phyloP scores from a whole-genome alignment of 2,329 filamentous ascomycete species.

The Beauveria rudraprayagi region DNA sequence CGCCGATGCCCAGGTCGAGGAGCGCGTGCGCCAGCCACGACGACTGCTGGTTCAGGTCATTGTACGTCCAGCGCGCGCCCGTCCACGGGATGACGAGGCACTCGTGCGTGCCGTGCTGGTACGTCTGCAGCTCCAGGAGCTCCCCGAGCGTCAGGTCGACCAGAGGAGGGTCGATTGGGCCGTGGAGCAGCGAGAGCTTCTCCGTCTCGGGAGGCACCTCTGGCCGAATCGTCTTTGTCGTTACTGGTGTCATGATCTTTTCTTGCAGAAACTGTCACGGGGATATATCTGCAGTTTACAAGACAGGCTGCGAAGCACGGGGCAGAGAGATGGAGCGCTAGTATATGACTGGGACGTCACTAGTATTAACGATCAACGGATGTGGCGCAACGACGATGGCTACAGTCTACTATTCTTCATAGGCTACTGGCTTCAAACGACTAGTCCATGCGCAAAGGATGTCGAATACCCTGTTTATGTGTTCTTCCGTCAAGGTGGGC shows the following conservation, averaged over 20 bases:
- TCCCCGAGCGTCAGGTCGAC: conserved; percentile 65
- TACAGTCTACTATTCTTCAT: too few relatives aligned
- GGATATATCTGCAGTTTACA: background rate
- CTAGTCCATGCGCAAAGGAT: background rate
- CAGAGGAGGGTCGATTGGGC: conserved; percentile 59
- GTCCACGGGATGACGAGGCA: conserved; percentile 71
- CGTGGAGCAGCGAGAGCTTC: conserved; percentile 54
- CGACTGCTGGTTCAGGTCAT: conserved; percentile 54
- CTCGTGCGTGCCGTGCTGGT: conserved; percentile 56
- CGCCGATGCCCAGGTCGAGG: conserved; percentile 56
- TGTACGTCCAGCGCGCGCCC: conserved; percentile 64
- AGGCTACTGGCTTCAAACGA: background rate
- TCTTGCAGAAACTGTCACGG: background rate
- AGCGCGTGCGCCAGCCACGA: conserved; percentile 56
- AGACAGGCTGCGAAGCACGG: background rate
- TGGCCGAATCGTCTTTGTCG: conserved; percentile 20
- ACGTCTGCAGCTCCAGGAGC: conserved; percentile 62
- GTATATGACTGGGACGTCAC: background rate
- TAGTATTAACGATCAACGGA: background rate
- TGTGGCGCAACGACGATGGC: background rate
- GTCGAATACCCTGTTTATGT: background rate
- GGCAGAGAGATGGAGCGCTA: background rate
- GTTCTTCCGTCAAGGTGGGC: background rate
- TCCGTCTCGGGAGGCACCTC: conserved; percentile 25
- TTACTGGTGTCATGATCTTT: conserved; percentile 12